These are phyloP conservation scores for Aspergillus sp. DNA, from an alignment of 2,329 filamentous ascomycete species.

Conservation along the genomic window DNA sequence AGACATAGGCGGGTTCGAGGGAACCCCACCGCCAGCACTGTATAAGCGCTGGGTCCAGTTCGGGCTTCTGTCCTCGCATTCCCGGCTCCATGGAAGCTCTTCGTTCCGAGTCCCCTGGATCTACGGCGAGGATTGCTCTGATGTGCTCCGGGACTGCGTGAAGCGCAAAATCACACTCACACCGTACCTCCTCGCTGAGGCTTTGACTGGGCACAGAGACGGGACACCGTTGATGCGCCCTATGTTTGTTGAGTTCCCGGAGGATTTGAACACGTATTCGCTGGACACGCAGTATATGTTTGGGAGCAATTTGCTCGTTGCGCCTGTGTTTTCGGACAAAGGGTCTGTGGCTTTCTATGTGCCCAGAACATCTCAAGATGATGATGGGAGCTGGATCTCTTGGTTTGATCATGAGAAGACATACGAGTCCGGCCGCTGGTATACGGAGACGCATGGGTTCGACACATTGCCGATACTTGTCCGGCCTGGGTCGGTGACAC, in stretches of 20 bases:
- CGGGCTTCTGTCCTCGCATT: constrained; percentile 69
- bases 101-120: constrained; percentile 76
- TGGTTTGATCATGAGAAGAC: constrained; percentile 47
- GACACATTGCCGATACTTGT: constrained; percentile 60
- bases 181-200: constrained; percentile 58
- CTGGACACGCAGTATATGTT: constrained; percentile 74
- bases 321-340: constrained; percentile 63
- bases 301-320: constrained; percentile 63
- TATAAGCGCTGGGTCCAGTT: constrained; percentile 81
- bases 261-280: constrained; percentile 66
- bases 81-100: constrained; percentile 66
- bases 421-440: constrained; percentile 52
- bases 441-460: constrained; percentile 60
- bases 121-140: constrained; percentile 63
- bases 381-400: constrained; percentile 49
- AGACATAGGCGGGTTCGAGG: constrained; percentile 72
- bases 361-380: constrained; percentile 51
- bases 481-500: constrained; percentile 44
- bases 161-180: constrained; percentile 57
- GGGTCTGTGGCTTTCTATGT: constrained; percentile 67
- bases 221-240: constrained; percentile 65
- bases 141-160: constrained; percentile 56
- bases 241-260: constrained; percentile 68
- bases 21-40: constrained; percentile 64
- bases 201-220: constrained; percentile 49